Percentiles rank a stretch among this genome's conserved stretches.
phyloP scores from a whole-genome alignment of 2,329 filamentous ascomycete species.

The Ophiostoma sp. region DNA sequence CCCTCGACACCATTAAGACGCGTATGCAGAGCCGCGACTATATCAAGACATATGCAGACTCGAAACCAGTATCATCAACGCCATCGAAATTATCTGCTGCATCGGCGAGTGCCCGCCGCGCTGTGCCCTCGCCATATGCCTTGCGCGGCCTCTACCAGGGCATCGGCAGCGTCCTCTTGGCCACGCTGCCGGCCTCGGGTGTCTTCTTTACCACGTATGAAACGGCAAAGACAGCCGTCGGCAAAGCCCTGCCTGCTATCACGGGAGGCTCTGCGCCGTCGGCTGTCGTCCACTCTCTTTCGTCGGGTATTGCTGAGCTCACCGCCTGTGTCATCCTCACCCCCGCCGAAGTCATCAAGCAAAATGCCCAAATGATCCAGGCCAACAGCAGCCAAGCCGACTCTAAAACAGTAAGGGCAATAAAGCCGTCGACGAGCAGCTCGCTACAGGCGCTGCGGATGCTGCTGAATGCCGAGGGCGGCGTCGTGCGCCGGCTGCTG shows the following conservation, averaged over 20 bases:
- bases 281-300: constrained; percentile 62
- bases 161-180: constrained; percentile 75
- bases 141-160: constrained; percentile 81
- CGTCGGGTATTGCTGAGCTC: constrained; percentile 72
- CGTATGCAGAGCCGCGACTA: constrained; percentile 76
- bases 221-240: constrained; percentile 60
- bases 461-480: constrained; percentile 43
- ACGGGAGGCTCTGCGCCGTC: constrained; percentile 42
- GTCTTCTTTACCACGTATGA: constrained; percentile 91
- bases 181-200: constrained; percentile 83
- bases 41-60: constrained; percentile 46
- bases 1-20: constrained; percentile 85
- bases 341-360: constrained; percentile 85
- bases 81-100: neutral
- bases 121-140: constrained; percentile 38
- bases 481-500: constrained; percentile 54
- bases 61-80: constrained; percentile 1
- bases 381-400: constrained; percentile 18
- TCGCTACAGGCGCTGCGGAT: constrained; percentile 47
- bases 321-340: constrained; percentile 83
- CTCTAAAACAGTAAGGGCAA: constrained; percentile 27
- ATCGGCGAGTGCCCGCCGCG: neutral
- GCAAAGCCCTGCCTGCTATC: constrained; percentile 39
- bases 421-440: constrained; percentile 30
- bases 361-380: constrained; percentile 81